Evolutionary conservation across 495 filamentous ascomycete genomes (phyloP), one percentile per base, ranked within the genome.

Genomic region (Lasiosphaeria ovina): DNA sequence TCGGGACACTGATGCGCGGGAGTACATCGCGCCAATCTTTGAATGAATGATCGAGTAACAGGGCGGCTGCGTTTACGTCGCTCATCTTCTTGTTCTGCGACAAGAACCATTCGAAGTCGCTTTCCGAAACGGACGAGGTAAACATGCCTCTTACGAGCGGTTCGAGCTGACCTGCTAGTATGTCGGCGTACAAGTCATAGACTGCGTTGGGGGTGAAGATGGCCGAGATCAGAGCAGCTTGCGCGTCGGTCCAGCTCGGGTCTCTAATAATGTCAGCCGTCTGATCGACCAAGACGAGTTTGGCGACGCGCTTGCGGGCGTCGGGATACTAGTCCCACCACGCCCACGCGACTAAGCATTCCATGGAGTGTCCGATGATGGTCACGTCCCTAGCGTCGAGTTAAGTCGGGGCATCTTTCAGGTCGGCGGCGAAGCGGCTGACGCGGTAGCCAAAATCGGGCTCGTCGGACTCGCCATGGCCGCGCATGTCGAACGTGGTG

Each of bases 321-420:
- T 57, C 54, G 35, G 59, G 59, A 24, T 57, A 62, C 54, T 62
- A 53, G 54, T 62, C 59, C 54, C 53, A 62, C 59, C 53, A 62
- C 2, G 59, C 59, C 59, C 59, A 62, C 34, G 54, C 11, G 59
- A 62, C 34, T 34, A 53, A 62, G 53, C 53, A 57, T 7, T 54
- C 59, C 59, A 62, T 62, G 7, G 59, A 62, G 48, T 62, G 59
- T 3, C 59, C 59, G 54, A 62, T 38, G 59, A 62, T 53, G 59
- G 59, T 57, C 16, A 62, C 53, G 8, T 57, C 35, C 16, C 48
- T 17, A 34, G 52, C 48, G 48, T 62, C 14, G 45, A 62, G 59
- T 11, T 62, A 44, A 2, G 45, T 52, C 45, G 57, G 35, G 54
- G 57, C 44, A 48, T 62, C 59, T 53, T 62, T 57, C 12, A 62